Evolutionary conservation across 768 basidiomycete genomes (phyloP), one percentile per base, ranked within the genome.

Genomic region (Agrocybe praecox): DNA sequence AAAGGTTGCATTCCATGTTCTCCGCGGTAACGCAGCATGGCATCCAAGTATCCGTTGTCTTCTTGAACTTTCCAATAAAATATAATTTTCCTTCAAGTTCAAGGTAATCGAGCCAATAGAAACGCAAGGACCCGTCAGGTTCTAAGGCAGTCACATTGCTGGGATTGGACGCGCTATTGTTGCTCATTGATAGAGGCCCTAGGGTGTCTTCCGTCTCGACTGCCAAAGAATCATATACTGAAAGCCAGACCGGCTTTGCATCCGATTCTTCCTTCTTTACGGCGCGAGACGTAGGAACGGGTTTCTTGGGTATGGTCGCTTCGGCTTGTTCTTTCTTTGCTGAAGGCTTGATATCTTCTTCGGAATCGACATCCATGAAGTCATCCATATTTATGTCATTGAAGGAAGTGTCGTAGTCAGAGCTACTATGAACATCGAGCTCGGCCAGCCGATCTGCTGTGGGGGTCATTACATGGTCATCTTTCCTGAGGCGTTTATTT

Each of bases 101-200:
- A 32, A 96, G 84, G 65, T 94, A 94, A 67, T 99, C 97, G 19
- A 98, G 78, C 97, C 97, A 99, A 77, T 89, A 99, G 78, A 99
- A 95, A 23, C 83, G 83, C 14, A 98, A 74, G 2, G 87, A 90
- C 1, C 93, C 94, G 61, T 97, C 94, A 4, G 83, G 74, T 66
- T 98, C 93, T 2, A 95, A 79, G 0, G 88, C 88, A 42, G 82
- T 81, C 7, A 86, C 61, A 19, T 78, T 67, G 67, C 65, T 67
- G 48, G 78, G 58, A 49, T 80, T 74, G 46, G 67, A 59, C 4
- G 76, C 62, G 6, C 74, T 71, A 17, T 23, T 45, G 43, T 50
- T 58, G 5, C 71, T 67, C 7, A 75, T 69, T 2, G 71, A 52
- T 29, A 80, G 69, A 22, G 75, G 77, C 14, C 87, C 89, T 23